phyloP scores from a whole-genome alignment of 768 basidiomycete species.

The Termitomyces heimii region DNA sequence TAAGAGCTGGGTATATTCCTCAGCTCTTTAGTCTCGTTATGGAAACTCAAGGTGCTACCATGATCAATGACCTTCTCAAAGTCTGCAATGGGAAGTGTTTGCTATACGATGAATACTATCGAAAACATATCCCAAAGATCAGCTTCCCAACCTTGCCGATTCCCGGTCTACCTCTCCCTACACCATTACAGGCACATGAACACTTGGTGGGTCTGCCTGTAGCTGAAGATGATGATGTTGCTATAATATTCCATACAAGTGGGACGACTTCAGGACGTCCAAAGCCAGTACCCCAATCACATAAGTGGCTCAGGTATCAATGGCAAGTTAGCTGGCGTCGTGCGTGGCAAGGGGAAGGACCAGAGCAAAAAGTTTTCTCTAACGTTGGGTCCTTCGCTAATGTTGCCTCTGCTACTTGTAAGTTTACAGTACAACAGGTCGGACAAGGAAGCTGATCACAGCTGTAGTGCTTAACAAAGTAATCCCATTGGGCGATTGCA shows the following conservation, averaged over 20 bases:
- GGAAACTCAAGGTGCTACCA: not conserved
- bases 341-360: constrained; percentile 4
- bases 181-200: not conserved
- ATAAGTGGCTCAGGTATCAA: constrained; percentile 6
- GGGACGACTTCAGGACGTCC: constrained; percentile 8
- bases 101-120: constrained; percentile 2
- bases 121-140: not conserved
- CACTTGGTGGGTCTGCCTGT: not conserved
- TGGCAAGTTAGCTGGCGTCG: constrained; percentile 3
- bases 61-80: constrained; percentile 3
- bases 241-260: constrained; percentile 9
- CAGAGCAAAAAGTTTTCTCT: constrained; percentile 3
- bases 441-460: not conserved
- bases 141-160: not conserved
- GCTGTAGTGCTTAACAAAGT: constrained; percentile 1
- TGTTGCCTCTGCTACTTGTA: constrained; percentile 6
- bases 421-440: not conserved
- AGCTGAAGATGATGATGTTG: constrained; percentile 1
- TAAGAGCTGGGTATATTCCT: constrained; percentile 4
- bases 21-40: constrained; percentile 5
- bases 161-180: not conserved
- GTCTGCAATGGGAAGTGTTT: constrained; percentile 1
- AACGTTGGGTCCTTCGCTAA: constrained; percentile 7
- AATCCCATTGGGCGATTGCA: not conserved
- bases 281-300: constrained; percentile 6